Conservation (phyloP, 139 green algal genomes). For the Coccomyxa sp. region DNA sequence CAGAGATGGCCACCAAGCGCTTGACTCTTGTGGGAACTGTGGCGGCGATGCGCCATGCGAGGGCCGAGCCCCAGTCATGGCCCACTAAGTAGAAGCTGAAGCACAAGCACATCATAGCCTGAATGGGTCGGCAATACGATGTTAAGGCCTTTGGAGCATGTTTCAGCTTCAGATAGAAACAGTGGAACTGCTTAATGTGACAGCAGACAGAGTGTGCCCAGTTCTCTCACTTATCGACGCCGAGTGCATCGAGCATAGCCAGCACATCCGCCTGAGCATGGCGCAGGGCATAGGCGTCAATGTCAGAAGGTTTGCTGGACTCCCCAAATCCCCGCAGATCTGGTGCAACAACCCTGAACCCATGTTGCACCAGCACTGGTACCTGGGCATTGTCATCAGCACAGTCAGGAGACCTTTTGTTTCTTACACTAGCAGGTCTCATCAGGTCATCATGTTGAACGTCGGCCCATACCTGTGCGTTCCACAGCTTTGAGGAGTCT, state of each 20-base stretch:
- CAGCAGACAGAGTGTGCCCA: too few relatives aligned
- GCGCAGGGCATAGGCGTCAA: background rate
- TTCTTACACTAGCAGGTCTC: too few relatives aligned
- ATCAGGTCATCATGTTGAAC: too few relatives aligned
- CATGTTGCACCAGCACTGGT: constrained; percentile 8
- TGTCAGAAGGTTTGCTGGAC: constrained; percentile 3
- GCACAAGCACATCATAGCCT: too few relatives aligned
- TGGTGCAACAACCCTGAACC: constrained; percentile 15
- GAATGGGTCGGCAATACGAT: too few relatives aligned
- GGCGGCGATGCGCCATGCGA: constrained; percentile 11
- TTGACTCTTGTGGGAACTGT: background rate
- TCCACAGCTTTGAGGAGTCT: constrained; percentile 14
- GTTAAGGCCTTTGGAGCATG: too few relatives aligned
- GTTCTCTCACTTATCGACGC: background rate
- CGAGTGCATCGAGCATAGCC: constrained; percentile 10
- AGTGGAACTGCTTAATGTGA: too few relatives aligned
- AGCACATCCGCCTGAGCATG: constrained; percentile 3
- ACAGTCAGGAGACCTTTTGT: too few relatives aligned
- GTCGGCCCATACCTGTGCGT: background rate
- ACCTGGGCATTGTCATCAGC: constrained; percentile 1
- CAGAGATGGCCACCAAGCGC: constrained; percentile 7
- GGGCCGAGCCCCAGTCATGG: constrained; percentile 16
- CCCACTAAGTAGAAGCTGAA: background rate
- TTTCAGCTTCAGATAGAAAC: too few relatives aligned
- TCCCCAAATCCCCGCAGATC: constrained; percentile 19